Conservation (phyloP, 257 asterid genomes). For the Euphrasia confusa region DNA sequence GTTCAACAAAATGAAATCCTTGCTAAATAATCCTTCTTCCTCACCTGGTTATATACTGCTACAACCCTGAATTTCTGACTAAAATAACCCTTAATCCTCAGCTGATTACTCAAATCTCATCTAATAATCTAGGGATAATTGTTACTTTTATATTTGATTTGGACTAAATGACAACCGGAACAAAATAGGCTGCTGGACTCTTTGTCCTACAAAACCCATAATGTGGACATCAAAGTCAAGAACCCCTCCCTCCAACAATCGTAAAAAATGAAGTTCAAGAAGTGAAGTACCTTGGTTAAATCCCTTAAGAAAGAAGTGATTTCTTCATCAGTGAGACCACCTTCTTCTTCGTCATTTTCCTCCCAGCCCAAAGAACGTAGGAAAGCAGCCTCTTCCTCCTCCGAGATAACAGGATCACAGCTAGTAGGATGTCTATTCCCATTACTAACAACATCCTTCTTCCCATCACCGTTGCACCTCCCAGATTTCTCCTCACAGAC, state of each 20-base stretch:
- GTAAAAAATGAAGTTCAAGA: not conserved
- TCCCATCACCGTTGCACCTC: slow-evolving; percentile 35
- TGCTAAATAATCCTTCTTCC: too few species aligned
- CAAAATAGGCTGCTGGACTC: too few species aligned
- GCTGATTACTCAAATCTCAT: too few species aligned
- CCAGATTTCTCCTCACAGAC: slow-evolving; percentile 33
- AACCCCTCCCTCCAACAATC: not conserved
- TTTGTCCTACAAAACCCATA: too few species aligned
- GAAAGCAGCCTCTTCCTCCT: slow-evolving; percentile 94
- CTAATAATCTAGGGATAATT: too few species aligned
- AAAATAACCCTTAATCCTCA: too few species aligned
- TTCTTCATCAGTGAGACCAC: slow-evolving; percentile 93
- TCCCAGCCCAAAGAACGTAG: slow-evolving; percentile 93
- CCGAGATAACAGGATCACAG: slow-evolving; percentile 44
- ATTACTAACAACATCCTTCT: slow-evolving; percentile 29
- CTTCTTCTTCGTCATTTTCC: slow-evolving; percentile 71
- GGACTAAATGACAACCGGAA: too few species aligned
- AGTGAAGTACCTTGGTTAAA: slow-evolving; percentile 47
- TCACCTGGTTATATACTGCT: too few species aligned
- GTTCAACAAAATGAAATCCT: too few species aligned
- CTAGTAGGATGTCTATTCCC: slow-evolving; percentile 35
- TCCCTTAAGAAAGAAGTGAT: slow-evolving; percentile 61
- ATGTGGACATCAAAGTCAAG: too few species aligned
- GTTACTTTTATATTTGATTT: too few species aligned
- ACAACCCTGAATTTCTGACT: too few species aligned